Evolutionary conservation across 1,139 yeast genomes (phyloP), one percentile per base, ranked within the genome.

Genomic region (Yamadazyma mexicana): DNA sequence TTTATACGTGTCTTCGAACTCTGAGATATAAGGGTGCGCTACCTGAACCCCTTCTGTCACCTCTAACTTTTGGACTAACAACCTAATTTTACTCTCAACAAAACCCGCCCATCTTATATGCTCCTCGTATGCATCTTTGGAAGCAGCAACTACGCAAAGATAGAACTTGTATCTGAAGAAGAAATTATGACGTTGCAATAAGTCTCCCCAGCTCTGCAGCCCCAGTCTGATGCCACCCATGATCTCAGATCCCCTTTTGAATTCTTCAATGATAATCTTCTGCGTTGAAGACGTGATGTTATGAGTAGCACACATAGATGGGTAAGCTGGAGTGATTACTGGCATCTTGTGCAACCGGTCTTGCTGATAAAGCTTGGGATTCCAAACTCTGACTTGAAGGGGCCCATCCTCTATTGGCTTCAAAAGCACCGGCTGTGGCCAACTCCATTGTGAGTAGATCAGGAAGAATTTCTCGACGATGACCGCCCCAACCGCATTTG

Each of bases 261-360:
- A 73, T 58, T 92, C 99, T 14, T 68, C 59, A 57, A 88, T 55
- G 26, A 92, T 87, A 14, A 92, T 79, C 50, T 77, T 80, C 56
- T 87, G 94, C 0, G 98, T 91, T 0, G 97, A 88, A 15, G 77
- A 77, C 0, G 95, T 84, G 33, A 92, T 91, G 59, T 92, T 92
- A 59, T 92, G 99, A 0, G 99, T 92, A 0, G 99, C 97, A 64
- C 99, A 92, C 98, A 92, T 92, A 1, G 98, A 89, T 0, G 99
- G 99, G 56, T 92, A 92, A 0, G 98, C 98, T 0, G 99, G 99
- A 0, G 99, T 92, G 40, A 92, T 92, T n/a, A 92, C 96, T 0
- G 99, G 99, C 98, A 92, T 94, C 50, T 82, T 73, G 62, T 92
- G 99, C 25, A 80, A 81, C 43, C 95, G 77, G 58, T 92, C 99